Conservation (phyloP, 805 yeast species). For the Debaryomyces maramus region DNA sequence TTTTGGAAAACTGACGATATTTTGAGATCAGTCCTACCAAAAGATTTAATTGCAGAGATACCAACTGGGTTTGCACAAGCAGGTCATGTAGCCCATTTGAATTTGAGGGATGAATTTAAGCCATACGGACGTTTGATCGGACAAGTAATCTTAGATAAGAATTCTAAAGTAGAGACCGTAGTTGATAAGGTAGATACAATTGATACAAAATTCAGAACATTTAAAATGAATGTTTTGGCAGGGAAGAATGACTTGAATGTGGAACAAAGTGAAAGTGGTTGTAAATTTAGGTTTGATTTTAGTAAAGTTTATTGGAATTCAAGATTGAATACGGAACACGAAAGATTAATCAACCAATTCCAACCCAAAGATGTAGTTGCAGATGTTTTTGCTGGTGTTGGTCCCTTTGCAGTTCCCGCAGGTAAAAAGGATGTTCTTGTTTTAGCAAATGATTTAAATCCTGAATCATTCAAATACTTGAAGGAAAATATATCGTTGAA, state of each 20-base stretch:
- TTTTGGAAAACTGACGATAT: conserved; percentile 93
- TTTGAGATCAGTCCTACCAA: conserved; percentile 74
- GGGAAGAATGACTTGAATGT: conserved; percentile 77
- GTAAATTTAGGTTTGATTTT: conserved; percentile 84
- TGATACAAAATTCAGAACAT: conserved; percentile 85
- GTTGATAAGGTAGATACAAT: conserved; percentile 89
- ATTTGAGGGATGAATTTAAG: conserved; percentile 78
- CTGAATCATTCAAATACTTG: conserved; percentile 75
- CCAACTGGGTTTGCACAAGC: conserved; percentile 92
- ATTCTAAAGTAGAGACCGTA: conserved; percentile 77
- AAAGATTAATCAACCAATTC: conserved; percentile 65
- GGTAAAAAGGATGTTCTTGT: conserved; percentile 80
- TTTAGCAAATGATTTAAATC: conserved; percentile 91
- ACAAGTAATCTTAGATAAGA: conserved; percentile 85
- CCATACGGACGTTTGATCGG: conserved; percentile 84
- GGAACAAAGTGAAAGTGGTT: conserved; percentile 83
- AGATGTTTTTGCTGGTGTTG: conserved; percentile 98
- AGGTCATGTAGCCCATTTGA: conserved; percentile 95
- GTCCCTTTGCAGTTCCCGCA: conserved; percentile 97
- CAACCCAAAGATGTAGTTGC: conserved; percentile 72
- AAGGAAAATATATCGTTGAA: conserved; percentile 62
- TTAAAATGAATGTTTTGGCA: conserved; percentile 90
- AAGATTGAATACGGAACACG: conserved; percentile 91
- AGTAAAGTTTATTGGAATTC: conserved; percentile 97
- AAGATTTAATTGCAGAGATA: conserved; percentile 60